Evolutionary conservation across 179 eudicot species (phyloP).

Genomic region (Spergularia azorica): DNA sequence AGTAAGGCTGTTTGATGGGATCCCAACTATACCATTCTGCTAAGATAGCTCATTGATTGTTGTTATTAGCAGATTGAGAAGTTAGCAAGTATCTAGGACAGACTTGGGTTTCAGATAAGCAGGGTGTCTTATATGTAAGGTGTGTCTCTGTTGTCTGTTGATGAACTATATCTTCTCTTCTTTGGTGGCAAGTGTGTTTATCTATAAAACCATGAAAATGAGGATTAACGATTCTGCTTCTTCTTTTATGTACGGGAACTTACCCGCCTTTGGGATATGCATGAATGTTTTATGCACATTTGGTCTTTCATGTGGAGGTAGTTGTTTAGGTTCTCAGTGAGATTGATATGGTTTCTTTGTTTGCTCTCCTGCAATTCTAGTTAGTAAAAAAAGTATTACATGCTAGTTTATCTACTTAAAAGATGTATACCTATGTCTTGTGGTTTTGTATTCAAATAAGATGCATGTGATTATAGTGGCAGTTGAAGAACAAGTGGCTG

Average conservation of each 20-base stretch:
- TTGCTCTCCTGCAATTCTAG: constrained; percentile 7
- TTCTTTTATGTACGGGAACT: not conserved
- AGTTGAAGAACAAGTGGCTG: constrained; percentile 82
- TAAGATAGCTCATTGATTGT: not conserved
- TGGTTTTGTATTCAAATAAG: constrained; percentile 20
- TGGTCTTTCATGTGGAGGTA: not conserved
- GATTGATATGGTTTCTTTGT: not conserved
- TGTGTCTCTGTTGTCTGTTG: not conserved
- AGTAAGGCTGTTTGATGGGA: constrained; percentile 2
- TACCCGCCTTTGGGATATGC: not conserved
- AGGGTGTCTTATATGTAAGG: not conserved
- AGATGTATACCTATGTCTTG: not conserved
- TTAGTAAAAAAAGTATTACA: not conserved
- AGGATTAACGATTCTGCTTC: not conserved
- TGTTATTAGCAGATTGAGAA: not conserved
- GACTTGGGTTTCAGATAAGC: not conserved
- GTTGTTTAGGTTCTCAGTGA: not conserved
- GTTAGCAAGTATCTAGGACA: not conserved
- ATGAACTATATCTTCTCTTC: not conserved
- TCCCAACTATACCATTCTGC: not conserved
- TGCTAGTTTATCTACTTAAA: not conserved
- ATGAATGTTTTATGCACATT: not conserved
- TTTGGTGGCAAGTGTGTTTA: not conserved
- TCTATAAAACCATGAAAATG: not conserved
- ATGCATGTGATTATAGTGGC: constrained; percentile 53